Base-by-base conservation (phyloP, 495 filamentous ascomycete species). In the Hapsidospora chrysogenum region DNA sequence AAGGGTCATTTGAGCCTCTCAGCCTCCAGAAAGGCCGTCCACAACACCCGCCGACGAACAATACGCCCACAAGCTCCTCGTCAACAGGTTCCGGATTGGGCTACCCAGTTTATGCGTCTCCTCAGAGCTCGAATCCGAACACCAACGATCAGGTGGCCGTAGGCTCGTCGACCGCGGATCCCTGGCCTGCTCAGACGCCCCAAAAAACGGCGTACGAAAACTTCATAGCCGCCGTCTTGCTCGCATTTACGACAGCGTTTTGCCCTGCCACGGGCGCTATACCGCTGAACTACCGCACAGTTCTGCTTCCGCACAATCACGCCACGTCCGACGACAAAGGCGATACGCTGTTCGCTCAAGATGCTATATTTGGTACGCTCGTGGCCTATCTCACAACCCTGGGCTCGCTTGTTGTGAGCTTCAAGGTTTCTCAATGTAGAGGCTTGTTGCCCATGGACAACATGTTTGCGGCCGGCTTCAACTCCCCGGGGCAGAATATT, bases 341-440 rank as follows among this genome's bases (percentile, higher is more conserved):
- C n/a, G n/a, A n/a, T n/a, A n/a, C n/a, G n/a, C n/a, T n/a, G n/a
- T n/a, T n/a, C n/a, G n/a, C n/a, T n/a, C n/a, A n/a, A n/a, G n/a
- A n/a, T n/a, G n/a, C 52, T 6, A 53, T 55, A 9, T 40, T 65
- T n/a, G 61, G 55, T 16, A 64, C 56, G 3, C 52, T 67, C 27
- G 58, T 60, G 4, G 55, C 56, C 17, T 65, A 67, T 25, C 40
- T 67, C 29, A 65, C 63, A 1, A 64, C 63, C 9, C 63, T 54
- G 1, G 63, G 63, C 4, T 56, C 57, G 16, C 48, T 67, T 9
- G 46, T 64, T 30, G 57, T 65, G 31, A 58, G 53, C 9, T 36
- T 65, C 8, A 48, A 47, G 22, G 54, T 64, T 13, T 53, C 60
- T 2, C 37, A 55, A 13, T 48, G 54, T 5, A 44, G 57, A 16